Percentiles rank a stretch among this genome's conserved stretches.
Conservation (phyloP, 257 asterid genomes). For the Solanum appendiculatum region DNA sequence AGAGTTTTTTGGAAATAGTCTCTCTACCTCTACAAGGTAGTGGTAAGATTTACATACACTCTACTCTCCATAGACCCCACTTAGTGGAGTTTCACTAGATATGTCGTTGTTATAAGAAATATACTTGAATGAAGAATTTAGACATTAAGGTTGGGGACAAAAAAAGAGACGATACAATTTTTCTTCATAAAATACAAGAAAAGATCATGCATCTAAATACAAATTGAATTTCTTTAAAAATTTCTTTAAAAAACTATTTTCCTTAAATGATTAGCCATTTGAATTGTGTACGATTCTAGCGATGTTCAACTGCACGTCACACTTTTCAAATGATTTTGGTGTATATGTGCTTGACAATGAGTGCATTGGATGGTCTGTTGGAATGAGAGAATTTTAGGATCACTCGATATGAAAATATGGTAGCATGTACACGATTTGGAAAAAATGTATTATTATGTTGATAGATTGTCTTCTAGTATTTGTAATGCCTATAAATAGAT, state of each 20-base stretch:
- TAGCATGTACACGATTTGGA: not conserved
- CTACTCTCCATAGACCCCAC: no score
- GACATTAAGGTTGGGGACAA: not conserved
- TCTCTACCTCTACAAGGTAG: no score
- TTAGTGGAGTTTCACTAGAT: no score
- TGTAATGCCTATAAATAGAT: not conserved
- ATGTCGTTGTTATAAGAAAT: no score
- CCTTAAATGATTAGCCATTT: not conserved
- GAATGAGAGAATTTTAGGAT: not conserved
- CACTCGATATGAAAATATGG: not conserved
- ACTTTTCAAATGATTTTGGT: not conserved
- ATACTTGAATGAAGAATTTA: not conserved
- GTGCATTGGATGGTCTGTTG: not conserved
- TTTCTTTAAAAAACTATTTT: not conserved
- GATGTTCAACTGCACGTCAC: not conserved
- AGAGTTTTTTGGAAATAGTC: no score
- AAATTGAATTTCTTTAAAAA: not conserved
- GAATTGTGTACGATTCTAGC: not conserved
- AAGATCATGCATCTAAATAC: not conserved
- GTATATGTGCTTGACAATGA: not conserved
- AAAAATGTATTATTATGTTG: not conserved
- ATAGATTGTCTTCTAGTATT: not conserved
- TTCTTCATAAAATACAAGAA: not conserved
- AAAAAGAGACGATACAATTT: not conserved
- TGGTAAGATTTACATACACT: no score